Evolutionary conservation across 2,329 filamentous ascomycete genomes (phyloP), one percentile per base, ranked within the genome.

Genomic region (Venturia oleaginea): DNA sequence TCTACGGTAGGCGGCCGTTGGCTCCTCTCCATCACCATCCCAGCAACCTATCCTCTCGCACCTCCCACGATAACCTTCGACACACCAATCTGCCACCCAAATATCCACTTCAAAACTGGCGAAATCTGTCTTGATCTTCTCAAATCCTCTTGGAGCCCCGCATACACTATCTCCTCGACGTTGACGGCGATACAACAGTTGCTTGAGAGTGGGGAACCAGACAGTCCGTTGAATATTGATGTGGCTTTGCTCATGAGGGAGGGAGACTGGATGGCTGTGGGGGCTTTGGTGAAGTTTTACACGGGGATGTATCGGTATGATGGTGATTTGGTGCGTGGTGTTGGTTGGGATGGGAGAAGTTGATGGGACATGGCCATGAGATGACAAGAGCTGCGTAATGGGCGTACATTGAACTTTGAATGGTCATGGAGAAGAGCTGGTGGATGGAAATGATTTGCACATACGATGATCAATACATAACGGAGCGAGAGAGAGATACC

Each of bases 71-170:
- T 99, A 68, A 81, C 78, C 65, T 99, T 99, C 79, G 78, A 82
- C n/a, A 99, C 92, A 42, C 85, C 86, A 67, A 86, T 95, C 68
- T 89, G 91, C 71, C 92, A 96, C 78, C 87, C 92, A 59, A 97
- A 97, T 76, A 86, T 89, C 57, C 79, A 83, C 67, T 86, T 85
- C 73, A 78, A 80, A 46, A 75, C 75, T 66, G 94, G 94, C 69
- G 92, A 97, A 77, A 94, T 99, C 72, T 99, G 94, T 75, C 85
- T 97, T 34, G 94, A 97, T 73, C 82, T 97, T 67, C 81, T 99
- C 61, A 86, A 84, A 66, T 80, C 78, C 0, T 83, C 83, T 22
- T 97, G 93, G 93, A 89, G 90, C 66, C 90, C 92, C 0, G 86
- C 91, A 22, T 94, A 96, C 76, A 92, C 88, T 48, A 83, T 97